Percentiles rank a stretch among this genome's conserved stretches.
These are phyloP conservation scores for Eustoma russellianum DNA, from an alignment of 257 asterid species.

Conservation along the genomic window DNA sequence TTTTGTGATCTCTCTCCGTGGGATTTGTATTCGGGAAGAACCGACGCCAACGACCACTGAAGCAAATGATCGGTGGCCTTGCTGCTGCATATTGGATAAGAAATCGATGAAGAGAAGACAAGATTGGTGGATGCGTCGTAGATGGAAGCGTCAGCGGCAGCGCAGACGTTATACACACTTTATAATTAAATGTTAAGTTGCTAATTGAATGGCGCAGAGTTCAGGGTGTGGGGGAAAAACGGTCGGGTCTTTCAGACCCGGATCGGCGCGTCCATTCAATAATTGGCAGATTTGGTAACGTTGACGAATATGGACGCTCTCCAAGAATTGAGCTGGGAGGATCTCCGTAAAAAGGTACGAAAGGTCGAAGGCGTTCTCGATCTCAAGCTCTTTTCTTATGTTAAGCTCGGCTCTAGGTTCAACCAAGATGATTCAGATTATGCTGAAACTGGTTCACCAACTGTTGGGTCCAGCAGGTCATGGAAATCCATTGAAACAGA, in stretches of 20 bases:
- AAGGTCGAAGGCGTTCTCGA: slow-evolving; percentile 97
- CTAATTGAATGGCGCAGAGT: slow-evolving; percentile 1
- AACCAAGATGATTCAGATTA: slow-evolving; percentile 68
- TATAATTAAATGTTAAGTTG: too few species aligned
- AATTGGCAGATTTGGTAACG: too few species aligned
- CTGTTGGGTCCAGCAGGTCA: slow-evolving; percentile 76
- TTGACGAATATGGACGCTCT: slow-evolving; percentile 52
- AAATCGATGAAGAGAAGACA: too few species aligned
- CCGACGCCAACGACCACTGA: too few species aligned
- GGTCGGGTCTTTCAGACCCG: background rate
- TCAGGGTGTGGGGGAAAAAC: background rate
- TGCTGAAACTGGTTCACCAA: slow-evolving; percentile 77
- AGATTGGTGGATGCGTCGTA: too few species aligned
- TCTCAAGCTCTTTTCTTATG: slow-evolving; percentile 89
- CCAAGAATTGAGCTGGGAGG: slow-evolving; percentile 98
- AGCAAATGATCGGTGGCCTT: too few species aligned
- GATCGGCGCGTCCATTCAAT: too few species aligned
- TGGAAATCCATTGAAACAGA: slow-evolving; percentile 97
- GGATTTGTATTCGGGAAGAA: too few species aligned
- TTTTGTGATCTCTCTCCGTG: too few species aligned
- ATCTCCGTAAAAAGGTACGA: slow-evolving; percentile 87
- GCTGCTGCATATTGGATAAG: too few species aligned
- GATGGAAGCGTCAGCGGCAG: too few species aligned
- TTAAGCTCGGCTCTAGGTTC: slow-evolving; percentile 88
- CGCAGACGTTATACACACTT: too few species aligned